phyloP scores from a whole-genome alignment of 2,329 filamentous ascomycete genomes.

The Fusarium foetens region DNA sequence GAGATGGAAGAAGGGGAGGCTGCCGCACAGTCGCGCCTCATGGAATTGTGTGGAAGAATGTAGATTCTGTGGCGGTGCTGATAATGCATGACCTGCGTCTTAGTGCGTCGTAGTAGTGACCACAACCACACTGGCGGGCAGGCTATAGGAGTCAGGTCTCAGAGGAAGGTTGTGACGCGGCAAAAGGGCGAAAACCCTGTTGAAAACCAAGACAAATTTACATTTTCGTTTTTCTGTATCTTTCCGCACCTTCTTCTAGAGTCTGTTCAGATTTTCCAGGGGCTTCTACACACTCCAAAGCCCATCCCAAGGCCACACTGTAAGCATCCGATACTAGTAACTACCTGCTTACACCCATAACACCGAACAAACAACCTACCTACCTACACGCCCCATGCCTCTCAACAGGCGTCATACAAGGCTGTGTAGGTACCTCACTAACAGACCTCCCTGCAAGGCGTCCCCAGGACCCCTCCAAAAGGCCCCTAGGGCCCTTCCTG shows the following conservation, averaged over 20 bases:
- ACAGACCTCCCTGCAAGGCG: constrained; percentile 27
- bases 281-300: constrained; percentile 14
- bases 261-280: constrained; percentile 13
- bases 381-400: neutral
- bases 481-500: constrained; percentile 7
- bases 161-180: constrained; percentile 5
- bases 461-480: constrained; percentile 16
- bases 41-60: constrained; percentile 56
- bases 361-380: neutral
- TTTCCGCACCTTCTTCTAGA: neutral
- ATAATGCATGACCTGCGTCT: constrained; percentile 45
- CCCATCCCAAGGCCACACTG: neutral
- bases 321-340: constrained; percentile 4
- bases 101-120: constrained; percentile 14
- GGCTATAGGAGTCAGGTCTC: constrained; percentile 7
- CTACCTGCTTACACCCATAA: constrained; percentile 19
- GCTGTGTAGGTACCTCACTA: constrained; percentile 42
- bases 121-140: constrained; percentile 13
- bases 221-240: neutral
- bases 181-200: neutral
- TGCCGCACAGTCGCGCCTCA: constrained; percentile 52
- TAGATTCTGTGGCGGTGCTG: constrained; percentile 54
- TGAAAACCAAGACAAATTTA: neutral
- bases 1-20: constrained; percentile 45
- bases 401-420: constrained; percentile 27